Conservation (phyloP, 441 rosid species). For the Adansonia gregorii region DNA sequence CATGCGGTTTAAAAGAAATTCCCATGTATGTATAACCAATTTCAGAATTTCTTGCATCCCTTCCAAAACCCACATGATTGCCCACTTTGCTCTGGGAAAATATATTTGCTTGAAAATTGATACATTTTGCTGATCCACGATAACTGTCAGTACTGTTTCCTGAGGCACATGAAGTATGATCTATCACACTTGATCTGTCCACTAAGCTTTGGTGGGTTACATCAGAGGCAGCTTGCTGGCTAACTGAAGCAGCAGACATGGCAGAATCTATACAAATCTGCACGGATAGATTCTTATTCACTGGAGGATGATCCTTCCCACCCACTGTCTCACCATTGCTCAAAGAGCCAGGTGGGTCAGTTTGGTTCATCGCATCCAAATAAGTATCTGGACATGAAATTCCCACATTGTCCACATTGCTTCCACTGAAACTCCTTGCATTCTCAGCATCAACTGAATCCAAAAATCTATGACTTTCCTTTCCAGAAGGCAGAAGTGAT, state of each 20-base stretch:
- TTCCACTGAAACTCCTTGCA: constrained; percentile 42
- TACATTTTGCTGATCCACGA: constrained; percentile 37
- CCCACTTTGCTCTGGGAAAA: constrained; percentile 42
- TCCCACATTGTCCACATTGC: constrained; percentile 25
- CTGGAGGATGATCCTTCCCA: constrained; percentile 28
- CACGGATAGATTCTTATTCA: constrained; percentile 34
- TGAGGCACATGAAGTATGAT: constrained; percentile 38
- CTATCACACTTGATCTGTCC: constrained; percentile 43
- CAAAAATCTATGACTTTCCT: constrained; percentile 33
- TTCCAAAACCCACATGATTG: constrained; percentile 40
- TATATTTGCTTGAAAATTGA: constrained; percentile 38
- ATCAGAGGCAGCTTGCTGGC: constrained; percentile 48
- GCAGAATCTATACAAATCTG: constrained; percentile 43
- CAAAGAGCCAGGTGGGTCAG: constrained; percentile 28
- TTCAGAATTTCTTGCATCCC: constrained; percentile 40
- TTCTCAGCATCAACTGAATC: constrained; percentile 41
- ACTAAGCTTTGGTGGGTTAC: constrained; percentile 40
- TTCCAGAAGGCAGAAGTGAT: constrained; percentile 32
- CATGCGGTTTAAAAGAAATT: constrained; percentile 59
- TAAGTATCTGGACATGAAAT: constrained; percentile 34
- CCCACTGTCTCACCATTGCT: constrained; percentile 24
- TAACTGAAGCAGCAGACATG: constrained; percentile 41
- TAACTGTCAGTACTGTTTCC: constrained; percentile 40
- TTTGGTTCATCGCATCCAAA: constrained; percentile 24
- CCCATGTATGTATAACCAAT: constrained; percentile 51